Evolutionary conservation across 495 filamentous ascomycete genomes (phyloP), one percentile per base, ranked within the genome.

Genomic region (Xylaria acuta): DNA sequence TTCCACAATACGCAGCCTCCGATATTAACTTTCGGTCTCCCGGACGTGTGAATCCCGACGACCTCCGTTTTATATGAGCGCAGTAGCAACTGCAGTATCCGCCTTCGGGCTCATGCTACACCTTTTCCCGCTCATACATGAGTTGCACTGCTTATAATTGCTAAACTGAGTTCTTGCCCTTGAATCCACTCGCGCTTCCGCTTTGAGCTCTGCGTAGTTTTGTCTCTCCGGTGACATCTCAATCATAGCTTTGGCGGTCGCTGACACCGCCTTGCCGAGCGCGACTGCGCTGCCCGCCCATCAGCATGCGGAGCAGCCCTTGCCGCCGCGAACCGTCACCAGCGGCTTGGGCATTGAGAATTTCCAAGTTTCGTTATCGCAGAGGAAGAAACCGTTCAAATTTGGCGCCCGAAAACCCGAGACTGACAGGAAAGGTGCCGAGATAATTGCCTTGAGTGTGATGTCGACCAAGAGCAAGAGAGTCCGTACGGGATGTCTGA

Each of bases 401-500:
- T 32, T 60, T 36, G 62, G 67, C 51, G 59, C 75, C 18, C 77
- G 63, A 36, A 72, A 78, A 11, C 56, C 66, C n/a, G 77, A 81
- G 58, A 64, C 74, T 34, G 75, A 77, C 54, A 27, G n/a, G 49
- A 76, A 70, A 67, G 71, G 73, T 64, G 63, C 72, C 66, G 73
- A 79, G 69, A 72, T 75, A 76, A 60, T 66, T 75, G 64, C 75
- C 71, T 62, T 74, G 7, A 72, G 80, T 43, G 76, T 72, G n/a
- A 77, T 79, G 38, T 79, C 82, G 2, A 74, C 80, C n/a, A 93
- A 92, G 76, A 88, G 90, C 25, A 90, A 87, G 76, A 83, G 92
- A 53, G 91, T 93, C 14, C 89, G 92, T 32, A 94, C 92, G 11
- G 92, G 92, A 27, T 94, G 92, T 76, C 81, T 94, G 38, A 94